Evolutionary conservation across 1,284 basidiomycete species (phyloP).

Genomic region (Laetiporus sulphureus): DNA sequence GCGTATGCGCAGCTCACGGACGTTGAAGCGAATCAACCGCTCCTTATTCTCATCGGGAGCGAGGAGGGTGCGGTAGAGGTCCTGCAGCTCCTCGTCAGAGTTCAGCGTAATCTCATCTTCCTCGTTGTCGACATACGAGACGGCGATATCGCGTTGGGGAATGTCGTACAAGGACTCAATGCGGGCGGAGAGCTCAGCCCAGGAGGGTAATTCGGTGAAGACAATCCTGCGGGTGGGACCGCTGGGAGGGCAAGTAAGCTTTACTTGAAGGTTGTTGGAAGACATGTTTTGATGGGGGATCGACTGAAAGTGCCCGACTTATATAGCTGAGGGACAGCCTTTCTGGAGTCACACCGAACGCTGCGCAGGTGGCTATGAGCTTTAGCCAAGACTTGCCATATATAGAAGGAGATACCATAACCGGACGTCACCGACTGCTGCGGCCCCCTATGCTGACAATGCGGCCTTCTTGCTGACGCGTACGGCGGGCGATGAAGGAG

Average conservation of each 20-base stretch:
- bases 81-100: slow-evolving; percentile 60
- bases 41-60: slow-evolving; percentile 2
- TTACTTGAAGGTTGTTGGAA: slow-evolving; percentile 15
- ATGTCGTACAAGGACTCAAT: slow-evolving; percentile 52
- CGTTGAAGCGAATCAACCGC: slow-evolving; percentile 44
- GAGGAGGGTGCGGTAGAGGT: slow-evolving; percentile 38
- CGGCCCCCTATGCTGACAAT: too few species aligned
- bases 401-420: too few species aligned
- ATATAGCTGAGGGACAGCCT: too few species aligned
- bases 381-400: too few species aligned
- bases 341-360: too few species aligned
- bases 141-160: slow-evolving; percentile 46
- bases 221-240: slow-evolving; percentile 46
- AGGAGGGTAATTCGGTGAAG: slow-evolving; percentile 45
- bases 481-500: too few species aligned
- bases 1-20: slow-evolving; percentile 45
- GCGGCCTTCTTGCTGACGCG: too few species aligned
- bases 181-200: slow-evolving; percentile 48
- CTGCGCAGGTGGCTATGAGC: too few species aligned
- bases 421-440: too few species aligned
- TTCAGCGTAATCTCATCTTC: slow-evolving; percentile 68
- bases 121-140: slow-evolving; percentile 64
- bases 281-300: too few species aligned
- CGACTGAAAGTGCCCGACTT: too few species aligned
- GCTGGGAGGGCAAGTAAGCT: slow-evolving; percentile 24